Base-by-base conservation (phyloP, 495 filamentous ascomycete genomes). In the Penicillium atrosanguineum region DNA sequence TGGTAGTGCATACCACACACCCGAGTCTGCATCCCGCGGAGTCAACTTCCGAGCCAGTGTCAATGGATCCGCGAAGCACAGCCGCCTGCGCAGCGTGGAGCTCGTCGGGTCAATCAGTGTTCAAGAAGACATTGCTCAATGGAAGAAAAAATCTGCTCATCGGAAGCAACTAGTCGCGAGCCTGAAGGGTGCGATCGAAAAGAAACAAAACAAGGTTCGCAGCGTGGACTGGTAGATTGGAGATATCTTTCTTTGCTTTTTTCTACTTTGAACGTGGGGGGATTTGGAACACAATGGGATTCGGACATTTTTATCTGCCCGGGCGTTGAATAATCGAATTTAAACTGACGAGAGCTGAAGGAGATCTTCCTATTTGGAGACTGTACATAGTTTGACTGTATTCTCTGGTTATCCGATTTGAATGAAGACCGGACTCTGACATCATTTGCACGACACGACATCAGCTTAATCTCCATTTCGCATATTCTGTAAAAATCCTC, bases 141-240 rank as follows among this genome's bases (percentile, higher is more conserved):
- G 85, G 79, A 81, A 78, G 64, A 74, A 73, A 25, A 87, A 82
- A 60, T 64, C 70, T 29, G 68, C 75, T 55, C 80, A 75, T 57
- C 75, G 83, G 50, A 78, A 77, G 56, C 78, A 74, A 15, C 68
- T 87, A 43, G 69, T 83, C 34, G 76, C 48, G 3, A 71, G 64
- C 41, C 49, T 78, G 57, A 77, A 72, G 55, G 58, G 61, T 37
- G 72, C 69, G 0, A 68, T 78, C 51, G 69, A 60, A 7, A 68
- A 67, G 51, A 74, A 72, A 46, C 63, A 72, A 40, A 46, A 48
- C 5, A 70, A 71, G 52, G 62, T 77, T 29, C 59, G 74, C 12
- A 55, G 57, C 14, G 61, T 70, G 34, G 73, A 76, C 31, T 47
- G 75, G 75, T 40, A 23, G 44, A 38, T 59, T 56, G 40, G 18